Percentiles rank a stretch among this genome's conserved stretches.
phyloP scores from a whole-genome alignment of 352 stramenopile genomes.

The Pythium rhizo-oryzae region DNA sequence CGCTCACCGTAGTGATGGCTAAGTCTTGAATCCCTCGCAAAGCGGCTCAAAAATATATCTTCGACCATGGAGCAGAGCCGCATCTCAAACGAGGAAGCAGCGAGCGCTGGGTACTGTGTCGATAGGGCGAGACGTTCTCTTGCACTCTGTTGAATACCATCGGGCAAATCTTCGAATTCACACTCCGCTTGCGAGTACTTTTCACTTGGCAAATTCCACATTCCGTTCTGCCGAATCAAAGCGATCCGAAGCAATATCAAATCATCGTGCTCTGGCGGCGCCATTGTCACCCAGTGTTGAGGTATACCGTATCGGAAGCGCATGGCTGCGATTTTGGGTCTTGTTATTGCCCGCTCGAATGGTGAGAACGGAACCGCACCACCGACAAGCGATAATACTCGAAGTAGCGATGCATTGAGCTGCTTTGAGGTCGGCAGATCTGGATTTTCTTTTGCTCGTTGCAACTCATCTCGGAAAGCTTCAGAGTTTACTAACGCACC shows the following conservation, averaged over 20 bases:
- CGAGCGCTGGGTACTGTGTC: constrained; percentile 15
- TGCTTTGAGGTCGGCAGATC: background rate
- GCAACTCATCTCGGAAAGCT: background rate
- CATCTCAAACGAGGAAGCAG: constrained; percentile 12
- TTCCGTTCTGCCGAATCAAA: background rate
- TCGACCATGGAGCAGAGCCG: constrained; percentile 6
- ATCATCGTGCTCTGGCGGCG: constrained; percentile 31
- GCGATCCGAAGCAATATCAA: constrained; percentile 20
- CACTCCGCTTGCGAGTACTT: background rate
- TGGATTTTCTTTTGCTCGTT: background rate
- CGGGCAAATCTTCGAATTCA: constrained; percentile 10
- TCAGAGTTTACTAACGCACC: background rate
- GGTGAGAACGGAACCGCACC: constrained; percentile 31
- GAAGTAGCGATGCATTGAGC: constrained; percentile 27
- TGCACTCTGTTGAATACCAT: background rate
- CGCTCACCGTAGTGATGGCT: constrained; percentile 14
- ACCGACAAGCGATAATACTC: constrained; percentile 26
- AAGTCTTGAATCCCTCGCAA: background rate
- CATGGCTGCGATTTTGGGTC: constrained; percentile 29
- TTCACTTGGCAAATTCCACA: background rate
- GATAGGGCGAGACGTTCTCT: constrained; percentile 9
- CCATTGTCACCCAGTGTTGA: constrained; percentile 30
- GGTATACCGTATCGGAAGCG: constrained; percentile 25
- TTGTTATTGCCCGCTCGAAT: constrained; percentile 26
- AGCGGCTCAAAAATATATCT: background rate